A percentile compares a stretch with the other conserved stretches of the same genome.
Evolutionary conservation across 768 basidiomycete species (phyloP).

Genomic region (Naganishia vishniacii): DNA sequence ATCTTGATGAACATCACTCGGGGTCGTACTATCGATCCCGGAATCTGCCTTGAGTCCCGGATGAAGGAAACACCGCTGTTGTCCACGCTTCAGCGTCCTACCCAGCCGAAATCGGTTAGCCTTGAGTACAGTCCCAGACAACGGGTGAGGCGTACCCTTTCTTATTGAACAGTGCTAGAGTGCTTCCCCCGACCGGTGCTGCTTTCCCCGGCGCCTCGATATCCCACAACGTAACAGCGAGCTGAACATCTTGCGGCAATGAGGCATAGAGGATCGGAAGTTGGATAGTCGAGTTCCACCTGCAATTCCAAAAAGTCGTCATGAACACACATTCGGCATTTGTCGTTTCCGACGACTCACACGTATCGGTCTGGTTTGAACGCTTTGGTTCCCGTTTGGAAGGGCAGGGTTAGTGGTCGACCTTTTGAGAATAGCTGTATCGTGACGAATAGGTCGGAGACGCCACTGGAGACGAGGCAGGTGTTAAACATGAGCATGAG

Average conservation of each 20-base stretch:
- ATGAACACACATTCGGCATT: background rate
- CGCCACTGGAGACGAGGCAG: conserved; percentile 54
- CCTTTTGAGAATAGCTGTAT: conserved; percentile 89
- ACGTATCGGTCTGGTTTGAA: conserved; percentile 24
- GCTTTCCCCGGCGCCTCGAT: conserved; percentile 75
- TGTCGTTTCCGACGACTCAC: background rate
- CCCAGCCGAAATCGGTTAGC: no score
- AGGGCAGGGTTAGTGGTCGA: conserved; percentile 84
- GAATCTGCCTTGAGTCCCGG: conserved; percentile 79
- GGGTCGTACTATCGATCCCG: conserved; percentile 70
- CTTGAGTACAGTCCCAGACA: background rate
- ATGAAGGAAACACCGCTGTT: conserved; percentile 83
- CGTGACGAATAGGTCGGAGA: conserved; percentile 89
- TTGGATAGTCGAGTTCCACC: conserved; percentile 94
- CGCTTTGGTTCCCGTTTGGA: conserved; percentile 78
- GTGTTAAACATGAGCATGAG: background rate
- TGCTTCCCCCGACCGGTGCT: conserved; percentile 82
- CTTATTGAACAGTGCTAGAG: conserved; percentile 83
- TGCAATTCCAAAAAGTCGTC: conserved; percentile 40
- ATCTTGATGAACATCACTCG: conserved; percentile 69
- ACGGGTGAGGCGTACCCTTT: conserved; percentile 62
- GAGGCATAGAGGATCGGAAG: conserved; percentile 90
- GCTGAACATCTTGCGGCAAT: conserved; percentile 77
- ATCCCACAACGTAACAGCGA: conserved; percentile 94
- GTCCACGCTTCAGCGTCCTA: conserved; percentile 84